Conservation (phyloP, 139 green algal genomes). For the Tetratostichococcus sp. region DNA sequence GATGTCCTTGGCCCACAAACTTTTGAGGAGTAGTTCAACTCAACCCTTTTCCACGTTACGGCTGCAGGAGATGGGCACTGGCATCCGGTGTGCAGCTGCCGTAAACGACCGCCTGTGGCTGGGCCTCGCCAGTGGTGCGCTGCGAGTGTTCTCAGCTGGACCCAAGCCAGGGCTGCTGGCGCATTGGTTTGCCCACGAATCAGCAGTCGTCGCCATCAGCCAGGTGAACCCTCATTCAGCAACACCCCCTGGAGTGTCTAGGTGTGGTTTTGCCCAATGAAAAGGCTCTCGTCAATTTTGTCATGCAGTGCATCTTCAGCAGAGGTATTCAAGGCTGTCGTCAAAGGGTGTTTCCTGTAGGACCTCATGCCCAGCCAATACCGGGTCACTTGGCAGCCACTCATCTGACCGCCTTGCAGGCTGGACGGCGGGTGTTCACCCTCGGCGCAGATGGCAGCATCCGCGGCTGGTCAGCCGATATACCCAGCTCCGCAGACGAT, state of each 20-base stretch:
- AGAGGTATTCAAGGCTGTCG: too few relatives aligned
- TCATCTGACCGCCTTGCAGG: too few relatives aligned
- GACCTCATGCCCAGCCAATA: too few relatives aligned
- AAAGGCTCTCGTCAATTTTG: too few relatives aligned
- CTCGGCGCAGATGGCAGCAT: constrained; percentile 62
- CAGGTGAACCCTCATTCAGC: not conserved
- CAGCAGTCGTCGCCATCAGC: constrained; percentile 24
- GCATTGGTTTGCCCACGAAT: constrained; percentile 57
- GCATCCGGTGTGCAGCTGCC: constrained; percentile 29
- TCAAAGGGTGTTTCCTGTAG: too few relatives aligned
- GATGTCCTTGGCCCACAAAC: too few relatives aligned
- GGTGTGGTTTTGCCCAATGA: too few relatives aligned
- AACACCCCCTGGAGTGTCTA: too few relatives aligned
- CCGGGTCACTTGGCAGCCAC: too few relatives aligned
- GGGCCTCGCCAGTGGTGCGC: constrained; percentile 45
- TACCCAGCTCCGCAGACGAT: constrained; percentile 10
- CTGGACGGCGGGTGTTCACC: constrained; percentile 43
- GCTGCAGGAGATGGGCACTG: constrained; percentile 14
- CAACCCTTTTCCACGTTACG: too few relatives aligned
- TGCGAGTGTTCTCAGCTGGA: constrained; percentile 10
- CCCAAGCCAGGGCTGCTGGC: constrained; percentile 1
- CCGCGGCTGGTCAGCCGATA: constrained; percentile 43
- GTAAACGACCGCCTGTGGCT: constrained; percentile 54
- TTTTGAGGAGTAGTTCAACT: too few relatives aligned
- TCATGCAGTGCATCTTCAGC: too few relatives aligned